Evolutionary conservation across 2,329 filamentous ascomycete genomes (phyloP).

Genomic region (Beauveria rudraprayagi): DNA sequence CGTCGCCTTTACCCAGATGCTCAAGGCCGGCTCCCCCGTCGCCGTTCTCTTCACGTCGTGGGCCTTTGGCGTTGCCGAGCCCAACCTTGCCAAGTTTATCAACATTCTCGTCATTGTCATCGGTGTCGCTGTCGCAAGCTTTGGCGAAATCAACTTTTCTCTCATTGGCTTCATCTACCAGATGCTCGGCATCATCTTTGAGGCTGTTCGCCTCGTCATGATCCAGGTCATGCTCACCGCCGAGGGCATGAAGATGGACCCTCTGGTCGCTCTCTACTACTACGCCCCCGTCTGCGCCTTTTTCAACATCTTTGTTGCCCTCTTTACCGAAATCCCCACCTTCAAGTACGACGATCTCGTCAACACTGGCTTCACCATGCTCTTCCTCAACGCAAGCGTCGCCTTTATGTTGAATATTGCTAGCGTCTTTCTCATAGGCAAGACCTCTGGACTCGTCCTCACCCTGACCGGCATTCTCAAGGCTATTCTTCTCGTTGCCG

Average conservation of each 20-base stretch:
- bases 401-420: conserved; percentile 77
- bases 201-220: conserved; percentile 76
- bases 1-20: conserved; percentile 64
- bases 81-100: conserved; percentile 34
- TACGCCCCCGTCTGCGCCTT: conserved; percentile 76
- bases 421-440: conserved; percentile 82
- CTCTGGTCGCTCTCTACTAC: conserved; percentile 82
- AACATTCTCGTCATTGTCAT: conserved; percentile 45
- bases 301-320: conserved; percentile 67
- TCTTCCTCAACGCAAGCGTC: conserved; percentile 66
- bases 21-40: conserved; percentile 61
- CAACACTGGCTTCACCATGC: conserved; percentile 54
- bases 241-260: conserved; percentile 77
- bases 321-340: conserved; percentile 58
- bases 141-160: conserved; percentile 62
- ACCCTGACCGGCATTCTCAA: conserved; percentile 82
- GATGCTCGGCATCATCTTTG: conserved; percentile 67
- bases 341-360: conserved; percentile 61
- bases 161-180: conserved; percentile 61
- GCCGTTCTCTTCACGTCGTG: conserved; percentile 60
- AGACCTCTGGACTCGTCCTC: conserved; percentile 78
- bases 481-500: conserved; percentile 72
- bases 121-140: conserved; percentile 44
- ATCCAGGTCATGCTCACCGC: conserved; percentile 73
- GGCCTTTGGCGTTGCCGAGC: conserved; percentile 44